phyloP scores from a whole-genome alignment of 495 filamentous ascomycete species.

The Chaetomium tenue region DNA sequence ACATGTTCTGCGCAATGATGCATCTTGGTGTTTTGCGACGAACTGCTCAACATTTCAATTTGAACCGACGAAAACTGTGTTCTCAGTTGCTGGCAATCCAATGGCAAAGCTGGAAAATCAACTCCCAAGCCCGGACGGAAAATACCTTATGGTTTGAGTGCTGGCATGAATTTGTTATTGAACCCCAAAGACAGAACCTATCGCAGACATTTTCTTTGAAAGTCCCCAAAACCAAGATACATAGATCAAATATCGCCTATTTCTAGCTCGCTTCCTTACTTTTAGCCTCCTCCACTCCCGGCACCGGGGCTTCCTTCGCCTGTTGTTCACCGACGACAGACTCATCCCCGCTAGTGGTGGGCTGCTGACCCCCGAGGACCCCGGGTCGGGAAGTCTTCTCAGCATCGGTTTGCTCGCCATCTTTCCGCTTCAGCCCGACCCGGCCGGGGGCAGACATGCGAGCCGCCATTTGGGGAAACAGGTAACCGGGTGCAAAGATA shows the following conservation, averaged over 20 bases:
- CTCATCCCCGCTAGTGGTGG: constrained; percentile 16
- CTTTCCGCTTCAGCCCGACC: not conserved
- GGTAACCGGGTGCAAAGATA: constrained; percentile 37
- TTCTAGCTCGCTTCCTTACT: not conserved
- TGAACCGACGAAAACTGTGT: no score
- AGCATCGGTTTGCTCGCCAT: not conserved
- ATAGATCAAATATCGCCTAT: not conserved
- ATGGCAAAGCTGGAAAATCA: no score
- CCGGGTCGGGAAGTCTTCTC: constrained; percentile 7
- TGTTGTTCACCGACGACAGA: not conserved
- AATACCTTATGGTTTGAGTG: no score
- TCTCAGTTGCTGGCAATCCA: no score
- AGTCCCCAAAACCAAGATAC: not conserved
- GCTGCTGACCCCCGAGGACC: not conserved
- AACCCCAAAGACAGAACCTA: no score
- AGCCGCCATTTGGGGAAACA: constrained; percentile 44
- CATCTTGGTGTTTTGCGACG: no score
- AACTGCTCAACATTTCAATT: no score
- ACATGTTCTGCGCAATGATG: no score
- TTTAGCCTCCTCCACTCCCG: not conserved
- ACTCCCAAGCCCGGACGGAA: no score
- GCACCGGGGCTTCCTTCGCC: not conserved
- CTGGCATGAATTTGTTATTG: no score
- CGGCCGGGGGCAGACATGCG: constrained; percentile 28
- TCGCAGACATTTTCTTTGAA: no score